Evolutionary conservation across 352 stramenopile species (phyloP).

Genomic region (Aphanomyces astaci): DNA sequence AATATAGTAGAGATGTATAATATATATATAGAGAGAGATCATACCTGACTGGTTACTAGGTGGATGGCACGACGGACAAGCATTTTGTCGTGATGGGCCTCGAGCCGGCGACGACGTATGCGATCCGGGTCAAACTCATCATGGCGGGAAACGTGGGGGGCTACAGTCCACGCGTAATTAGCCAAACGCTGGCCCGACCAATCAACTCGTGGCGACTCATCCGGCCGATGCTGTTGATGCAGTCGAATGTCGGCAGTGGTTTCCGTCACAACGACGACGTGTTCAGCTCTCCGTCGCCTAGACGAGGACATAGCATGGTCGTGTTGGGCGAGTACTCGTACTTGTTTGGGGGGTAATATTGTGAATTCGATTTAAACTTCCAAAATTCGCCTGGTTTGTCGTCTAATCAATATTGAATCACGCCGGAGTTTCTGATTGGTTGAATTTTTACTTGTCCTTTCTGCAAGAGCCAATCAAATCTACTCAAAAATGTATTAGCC

Average conservation of each 20-base stretch:
- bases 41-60: not conserved
- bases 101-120: slow-evolving; percentile 32
- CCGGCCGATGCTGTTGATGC: not conserved
- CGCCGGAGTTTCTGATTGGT: too few species aligned
- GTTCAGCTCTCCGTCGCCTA: slow-evolving; percentile 38
- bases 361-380: too few species aligned
- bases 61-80: slow-evolving; percentile 4
- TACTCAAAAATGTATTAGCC: too few species aligned
- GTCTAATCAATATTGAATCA: too few species aligned
- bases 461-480: too few species aligned
- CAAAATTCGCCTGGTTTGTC: too few species aligned
- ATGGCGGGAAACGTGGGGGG: slow-evolving; percentile 33
- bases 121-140: slow-evolving; percentile 46
- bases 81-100: slow-evolving; percentile 30
- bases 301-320: slow-evolving; percentile 53
- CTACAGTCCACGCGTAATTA: slow-evolving; percentile 31
- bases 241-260: slow-evolving; percentile 1
- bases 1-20: too few species aligned
- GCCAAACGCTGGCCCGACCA: slow-evolving; percentile 33
- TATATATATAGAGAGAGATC: too few species aligned
- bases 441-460: too few species aligned
- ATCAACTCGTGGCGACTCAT: slow-evolving; percentile 39
- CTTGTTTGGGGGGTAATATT: slow-evolving; percentile 55
- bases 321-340: slow-evolving; percentile 43
- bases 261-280: slow-evolving; percentile 28